phyloP scores from a whole-genome alignment of 225 moss, liverwort and hornwort genomes.

The Thuidium tamariscinum region DNA sequence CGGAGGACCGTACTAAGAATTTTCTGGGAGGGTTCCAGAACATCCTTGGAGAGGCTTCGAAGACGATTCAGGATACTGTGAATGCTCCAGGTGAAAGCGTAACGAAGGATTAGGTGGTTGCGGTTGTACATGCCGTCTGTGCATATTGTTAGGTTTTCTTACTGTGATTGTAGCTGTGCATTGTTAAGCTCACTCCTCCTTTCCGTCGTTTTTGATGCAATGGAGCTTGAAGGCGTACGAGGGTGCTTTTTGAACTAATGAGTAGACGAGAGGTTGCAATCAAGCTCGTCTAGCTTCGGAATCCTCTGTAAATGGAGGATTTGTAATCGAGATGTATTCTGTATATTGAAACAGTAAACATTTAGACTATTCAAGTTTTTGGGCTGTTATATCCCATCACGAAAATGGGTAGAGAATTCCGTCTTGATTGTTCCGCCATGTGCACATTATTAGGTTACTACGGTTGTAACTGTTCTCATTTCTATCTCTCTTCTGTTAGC shows the following conservation, averaged over 20 bases:
- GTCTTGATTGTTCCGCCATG: no score
- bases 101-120: background rate
- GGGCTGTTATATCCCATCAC: background rate
- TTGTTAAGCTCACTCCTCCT: background rate
- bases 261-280: background rate
- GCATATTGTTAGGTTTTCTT: background rate
- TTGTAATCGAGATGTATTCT: background rate
- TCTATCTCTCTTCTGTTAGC: no score
- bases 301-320: background rate
- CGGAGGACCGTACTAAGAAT: background rate
- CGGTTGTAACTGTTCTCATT: no score
- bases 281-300: background rate
- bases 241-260: background rate
- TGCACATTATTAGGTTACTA: no score
- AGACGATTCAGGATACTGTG: constrained; percentile 24
- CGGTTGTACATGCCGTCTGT: background rate
- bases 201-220: background rate
- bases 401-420: background rate
- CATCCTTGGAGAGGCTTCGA: constrained; percentile 22
- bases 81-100: constrained; percentile 20
- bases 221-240: background rate
- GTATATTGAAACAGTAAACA: background rate
- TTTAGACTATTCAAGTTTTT: background rate
- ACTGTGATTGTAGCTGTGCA: background rate
- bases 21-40: constrained; percentile 22